phyloP scores from a whole-genome alignment of 305 asterid species.

The Caryopteris hybrid region DNA sequence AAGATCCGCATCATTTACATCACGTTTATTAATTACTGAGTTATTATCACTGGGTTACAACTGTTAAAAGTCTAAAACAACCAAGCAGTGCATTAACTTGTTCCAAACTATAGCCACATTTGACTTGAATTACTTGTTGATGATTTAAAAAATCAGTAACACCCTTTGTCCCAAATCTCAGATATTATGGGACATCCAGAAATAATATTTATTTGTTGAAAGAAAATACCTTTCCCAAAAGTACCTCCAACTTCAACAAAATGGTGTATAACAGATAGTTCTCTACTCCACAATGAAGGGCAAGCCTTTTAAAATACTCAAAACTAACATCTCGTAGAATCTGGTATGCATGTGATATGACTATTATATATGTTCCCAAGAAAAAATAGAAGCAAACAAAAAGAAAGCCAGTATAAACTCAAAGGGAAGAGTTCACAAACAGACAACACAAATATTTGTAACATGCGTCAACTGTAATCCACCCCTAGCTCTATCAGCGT shows the following conservation, averaged over 20 bases:
- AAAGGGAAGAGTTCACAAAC: constrained; percentile 5
- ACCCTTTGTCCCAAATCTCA: background rate
- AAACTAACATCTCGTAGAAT: background rate
- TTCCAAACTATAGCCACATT: background rate
- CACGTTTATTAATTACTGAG: background rate
- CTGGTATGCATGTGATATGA: background rate
- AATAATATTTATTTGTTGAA: background rate
- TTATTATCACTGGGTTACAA: background rate
- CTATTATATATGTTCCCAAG: background rate
- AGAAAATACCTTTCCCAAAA: background rate
- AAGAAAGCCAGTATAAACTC: background rate
- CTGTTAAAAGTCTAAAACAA: background rate
- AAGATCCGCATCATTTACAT: background rate
- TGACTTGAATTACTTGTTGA: background rate
- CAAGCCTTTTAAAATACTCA: background rate
- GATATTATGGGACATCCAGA: background rate
- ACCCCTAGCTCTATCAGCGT: too few relatives aligned
- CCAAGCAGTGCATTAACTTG: background rate
- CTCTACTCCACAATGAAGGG: too few relatives aligned
- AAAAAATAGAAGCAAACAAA: background rate
- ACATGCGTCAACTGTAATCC: background rate
- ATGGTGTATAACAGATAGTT: background rate
- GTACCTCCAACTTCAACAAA: background rate
- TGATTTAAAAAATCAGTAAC: background rate
- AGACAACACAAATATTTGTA: background rate